Base-by-base conservation (phyloP, 306 rosid genomes). In the Corylus heterophylla region DNA sequence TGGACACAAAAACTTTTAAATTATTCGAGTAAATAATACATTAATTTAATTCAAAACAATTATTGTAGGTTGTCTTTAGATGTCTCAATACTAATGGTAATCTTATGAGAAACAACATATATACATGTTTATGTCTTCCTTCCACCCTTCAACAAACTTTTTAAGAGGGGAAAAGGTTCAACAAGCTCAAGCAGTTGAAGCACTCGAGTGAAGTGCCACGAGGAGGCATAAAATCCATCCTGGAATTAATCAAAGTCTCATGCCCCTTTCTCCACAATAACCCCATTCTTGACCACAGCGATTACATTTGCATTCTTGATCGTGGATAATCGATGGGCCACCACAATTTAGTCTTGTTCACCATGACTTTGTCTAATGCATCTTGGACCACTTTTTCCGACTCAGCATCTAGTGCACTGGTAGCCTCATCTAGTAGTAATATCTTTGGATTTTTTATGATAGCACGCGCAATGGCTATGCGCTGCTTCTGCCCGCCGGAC, bases 311-410 rank as follows among this genome's bases (percentile, higher is more conserved):
- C 98, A 49, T 91, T 90, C 83, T 87, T 93, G 54, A 93, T 93
- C 8, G 98, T 93, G n/a, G 98, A 91, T 1, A 93, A 74, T 27
- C 97, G 87, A 80, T 93, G 98, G 12, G 98, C 97, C 44, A 93
- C 93, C 20, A 93, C 93, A 67, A 91, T 87, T 0, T 91, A 20
- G 98, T 93, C 29, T 93, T 79, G 74, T 83, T 87, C 27, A 93
- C 90, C 95, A 91, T 87, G 8, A 93, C 97, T 76, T 64, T 88
- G 55, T 93, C 98, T 14, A 93, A 77, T 79, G 98, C 98, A 58
- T 93, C 98, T 84, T 93, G 98, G 59, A 93, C 98, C 17, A 93
- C 91, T 78, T 90, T 90, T 79, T 93, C 98, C 45, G 97, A 93
- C 52, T 93, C 98, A 0, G 92, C 95, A 18, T 93, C 98, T 35